Evolutionary conservation across 306 rosid genomes (phyloP), one percentile per base, ranked within the genome.

Genomic region (Fragaria nilgerrensis): DNA sequence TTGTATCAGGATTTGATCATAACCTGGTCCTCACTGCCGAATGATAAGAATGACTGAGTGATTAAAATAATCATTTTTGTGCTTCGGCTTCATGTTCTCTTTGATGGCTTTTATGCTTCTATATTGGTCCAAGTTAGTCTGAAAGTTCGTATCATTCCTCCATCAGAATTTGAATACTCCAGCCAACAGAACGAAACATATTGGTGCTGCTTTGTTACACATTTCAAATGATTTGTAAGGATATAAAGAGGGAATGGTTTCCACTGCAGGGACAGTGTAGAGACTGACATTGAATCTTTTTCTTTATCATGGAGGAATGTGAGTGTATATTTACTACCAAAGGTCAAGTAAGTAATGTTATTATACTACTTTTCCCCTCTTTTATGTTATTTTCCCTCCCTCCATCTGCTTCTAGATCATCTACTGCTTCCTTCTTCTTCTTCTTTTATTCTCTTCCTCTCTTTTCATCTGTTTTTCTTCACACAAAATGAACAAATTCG

Each of bases 1-100:
- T 81, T n/a, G 98, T 90, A 32, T 84, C 96, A 2, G 97, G 97
- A 27, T 92, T 88, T 84, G 97, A 95, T 84, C 97, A 92, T 88
- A 95, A 87, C 81, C 84, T 95, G 47, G 83, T 90, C 14, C 78
- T 92, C 39, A 86, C 92, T 76, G 90, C 88, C 59, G 89, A 84
- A 34, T 90, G 87, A 92, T 76, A 74, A 78, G 56, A 58, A 68
- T 77, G 55, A 75, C 61, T 41, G 10, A 50, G 29, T 9, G 75
- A 53, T 19, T 20, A 44, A 25, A 11, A 32, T 76, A 36, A 17
- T 52, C 3, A 12, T 53, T 72, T 9, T 19, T 65, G 29, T 32
- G 0, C 43, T 45, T 74, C 16, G 14, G 53, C 70, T 15, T 17
- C 68, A 0, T 3, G 6, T 19, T 48, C 43, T 9, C 64, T 74